Base-by-base conservation (phyloP, 2,329 filamentous ascomycete species). In the Phyllosticta paracitricarpa region DNA sequence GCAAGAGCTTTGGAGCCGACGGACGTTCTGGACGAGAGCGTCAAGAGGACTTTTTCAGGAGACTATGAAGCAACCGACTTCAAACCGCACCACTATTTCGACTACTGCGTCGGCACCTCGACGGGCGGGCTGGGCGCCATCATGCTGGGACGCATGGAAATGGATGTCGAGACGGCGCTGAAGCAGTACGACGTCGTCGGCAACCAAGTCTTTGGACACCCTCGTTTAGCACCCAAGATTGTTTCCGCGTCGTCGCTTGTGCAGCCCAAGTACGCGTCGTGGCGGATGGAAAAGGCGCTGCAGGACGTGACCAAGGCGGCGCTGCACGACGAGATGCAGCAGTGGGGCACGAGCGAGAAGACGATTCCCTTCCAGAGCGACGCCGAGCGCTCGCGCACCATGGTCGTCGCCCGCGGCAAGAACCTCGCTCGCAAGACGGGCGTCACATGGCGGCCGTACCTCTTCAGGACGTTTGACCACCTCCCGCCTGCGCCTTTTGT, bases 31-130 rank as follows among this genome's bases (percentile, higher is more conserved):
- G 17, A 26, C 22, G 48, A 17, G 3, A 54, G 48, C 10, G 54
- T 62, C 12, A 28, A 62, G 3, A 35, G 33, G 22, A 62, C 60
- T 1, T 62, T 62, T 48, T 48, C 40, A n/a, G 40, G 40, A n/a
- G 60, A 28, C 26, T 54, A 54, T 9, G 3, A 24, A 4, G 14
- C 8, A 7, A 54, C 14, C 2, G 24, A 2, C 22, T 65, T 60
- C 52, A 62, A 61, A 55, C 65, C 65, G n/a, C 63, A 64, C 55
- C 66, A 68, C 40, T 68, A 67, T 52, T 63, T 68, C 10, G 66
- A 68, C 51, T 68, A 67, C 56, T 58, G 64, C n/a, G 61, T 58
- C 0, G 66, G 66, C 1, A 67, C 66, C 0, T 66, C 64, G 26
- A 67, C 65, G 1, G 65, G 66, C 19, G 66, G 57, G 1, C 53